phyloP scores from a whole-genome alignment of 2,329 filamentous ascomycete genomes.

The Annulohypoxylon truncatum region DNA sequence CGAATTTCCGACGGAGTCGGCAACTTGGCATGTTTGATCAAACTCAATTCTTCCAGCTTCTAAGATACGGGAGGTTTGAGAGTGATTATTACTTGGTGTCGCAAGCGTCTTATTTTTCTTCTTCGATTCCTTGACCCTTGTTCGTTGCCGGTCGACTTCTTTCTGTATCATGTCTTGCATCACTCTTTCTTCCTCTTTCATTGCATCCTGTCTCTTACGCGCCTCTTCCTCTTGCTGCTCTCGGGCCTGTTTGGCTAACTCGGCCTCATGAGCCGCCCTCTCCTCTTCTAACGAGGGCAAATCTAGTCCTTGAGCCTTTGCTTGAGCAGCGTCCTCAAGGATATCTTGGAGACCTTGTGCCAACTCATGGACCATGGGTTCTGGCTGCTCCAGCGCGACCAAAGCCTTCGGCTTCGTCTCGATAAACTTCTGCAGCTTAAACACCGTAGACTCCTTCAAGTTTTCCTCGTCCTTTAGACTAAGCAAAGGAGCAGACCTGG shows the following conservation, averaged over 20 bases:
- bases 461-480: conserved; percentile 72
- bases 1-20: conserved; percentile 71
- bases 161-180: conserved; percentile 78
- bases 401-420: conserved; percentile 68
- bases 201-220: conserved; percentile 65
- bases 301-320: conserved; percentile 78
- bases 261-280: conserved; percentile 82
- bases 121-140: conserved; percentile 72
- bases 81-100: conserved; percentile 52
- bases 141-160: conserved; percentile 75
- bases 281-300: conserved; percentile 91
- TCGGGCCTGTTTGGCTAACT: conserved; percentile 69
- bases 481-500: conserved; percentile 81
- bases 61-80: conserved; percentile 49
- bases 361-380: conserved; percentile 72
- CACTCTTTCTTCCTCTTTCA: conserved; percentile 75
- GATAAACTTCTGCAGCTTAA: conserved; percentile 74
- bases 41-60: conserved; percentile 65
- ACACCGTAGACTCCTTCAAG: conserved; percentile 76
- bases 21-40: conserved; percentile 73
- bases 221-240: conserved; percentile 66
- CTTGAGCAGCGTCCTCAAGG: conserved; percentile 85
- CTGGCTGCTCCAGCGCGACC: conserved; percentile 63
- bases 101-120: conserved; percentile 66
- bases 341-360: conserved; percentile 78